Base-by-base conservation (phyloP, 495 filamentous ascomycete species). In the Podospora pseudocomata region DNA sequence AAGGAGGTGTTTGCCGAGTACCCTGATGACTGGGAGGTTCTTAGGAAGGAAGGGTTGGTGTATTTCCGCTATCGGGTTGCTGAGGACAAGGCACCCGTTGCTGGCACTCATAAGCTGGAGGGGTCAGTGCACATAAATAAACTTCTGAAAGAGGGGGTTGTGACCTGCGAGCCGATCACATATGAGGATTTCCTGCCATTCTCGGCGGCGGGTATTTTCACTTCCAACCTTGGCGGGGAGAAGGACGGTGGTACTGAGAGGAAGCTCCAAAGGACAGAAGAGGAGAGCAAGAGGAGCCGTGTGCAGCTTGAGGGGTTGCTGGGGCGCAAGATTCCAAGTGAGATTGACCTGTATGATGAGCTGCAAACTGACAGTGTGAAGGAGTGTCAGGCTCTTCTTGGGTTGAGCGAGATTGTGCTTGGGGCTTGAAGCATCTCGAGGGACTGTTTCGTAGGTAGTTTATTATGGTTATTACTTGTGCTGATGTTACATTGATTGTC, bases 111-210 rank as follows among this genome's bases (percentile, higher is more conserved):
- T 11, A 54, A 64, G 63, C 20, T 54, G 39, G 63, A 26, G 15
- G 54, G 0, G 13, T 18, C 49, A 32, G 62, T 59, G 7, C 18
- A 60, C 2, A 19, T 80, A 34, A 54, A 71, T 3, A 57, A 73
- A 19, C 75, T 82, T 11, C 18, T 82, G 16, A 32, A 70, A 27
- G 55, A 72, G 1, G 64, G 65, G 0, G 32, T 77, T 5, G 16
- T 82, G 15, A 67, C 67, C 61, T 76, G 71, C 54, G 74, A 77
- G 59, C 79, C 79, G 18, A 72, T 82, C 18, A 80, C 75, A 0
- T 82, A 82, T 54, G 80, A 82, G 61, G 80, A 82, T 49, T 82
- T 82, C 66, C 71, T 82, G 9, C 80, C 80, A 2, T 66, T 82
- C 2, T 80, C 78, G 4, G 80, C 80, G 1, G 80, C 75, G 9